Evolutionary conservation across 1,284 basidiomycete genomes (phyloP).

Genomic region (Rhodotorula mucilaginosa): DNA sequence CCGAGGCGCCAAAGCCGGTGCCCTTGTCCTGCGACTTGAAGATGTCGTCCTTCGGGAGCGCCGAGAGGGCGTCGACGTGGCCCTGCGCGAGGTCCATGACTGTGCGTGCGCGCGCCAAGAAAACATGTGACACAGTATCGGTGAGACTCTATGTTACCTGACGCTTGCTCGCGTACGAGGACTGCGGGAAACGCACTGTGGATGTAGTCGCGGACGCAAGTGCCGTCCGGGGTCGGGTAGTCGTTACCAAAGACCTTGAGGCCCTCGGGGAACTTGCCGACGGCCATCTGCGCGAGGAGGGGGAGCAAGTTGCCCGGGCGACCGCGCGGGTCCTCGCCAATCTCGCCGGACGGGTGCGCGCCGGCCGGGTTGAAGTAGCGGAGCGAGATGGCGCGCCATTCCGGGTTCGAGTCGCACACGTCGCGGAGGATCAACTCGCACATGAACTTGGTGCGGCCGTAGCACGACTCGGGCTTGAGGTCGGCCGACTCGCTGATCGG

Average conservation of each 20-base stretch:
- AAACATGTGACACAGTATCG: background rate
- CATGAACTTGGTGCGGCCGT: constrained; percentile 95
- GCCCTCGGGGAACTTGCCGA: constrained; percentile 76
- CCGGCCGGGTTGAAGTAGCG: constrained; percentile 80
- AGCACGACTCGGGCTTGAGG: constrained; percentile 84
- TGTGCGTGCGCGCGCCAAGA: constrained; percentile 3
- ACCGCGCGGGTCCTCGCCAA: constrained; percentile 94
- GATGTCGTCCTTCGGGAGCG: constrained; percentile 65
- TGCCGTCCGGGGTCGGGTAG: constrained; percentile 94
- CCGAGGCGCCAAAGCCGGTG: constrained; percentile 49
- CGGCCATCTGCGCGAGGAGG: constrained; percentile 89
- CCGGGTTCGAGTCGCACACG: constrained; percentile 72
- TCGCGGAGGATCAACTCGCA: constrained; percentile 88
- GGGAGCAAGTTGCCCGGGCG: constrained; percentile 94
- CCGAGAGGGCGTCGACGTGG: constrained; percentile 87
- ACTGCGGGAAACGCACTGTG: constrained; percentile 54
- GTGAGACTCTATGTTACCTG: background rate
- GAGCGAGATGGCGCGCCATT: constrained; percentile 77
- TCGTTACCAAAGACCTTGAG: constrained; percentile 97
- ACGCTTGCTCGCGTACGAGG: no score
- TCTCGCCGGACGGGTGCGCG: constrained; percentile 89
- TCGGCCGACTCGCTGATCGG: constrained; percentile 93
- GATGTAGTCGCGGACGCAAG: constrained; percentile 95
- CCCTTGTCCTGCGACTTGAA: constrained; percentile 50
- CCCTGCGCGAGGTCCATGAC: constrained; percentile 92